A percentile compares a stretch with the other conserved stretches of the same genome.
These are phyloP conservation scores for Stagonosporopsis tanaceti DNA, from an alignment of 2,329 filamentous ascomycete species.

Conservation along the genomic window DNA sequence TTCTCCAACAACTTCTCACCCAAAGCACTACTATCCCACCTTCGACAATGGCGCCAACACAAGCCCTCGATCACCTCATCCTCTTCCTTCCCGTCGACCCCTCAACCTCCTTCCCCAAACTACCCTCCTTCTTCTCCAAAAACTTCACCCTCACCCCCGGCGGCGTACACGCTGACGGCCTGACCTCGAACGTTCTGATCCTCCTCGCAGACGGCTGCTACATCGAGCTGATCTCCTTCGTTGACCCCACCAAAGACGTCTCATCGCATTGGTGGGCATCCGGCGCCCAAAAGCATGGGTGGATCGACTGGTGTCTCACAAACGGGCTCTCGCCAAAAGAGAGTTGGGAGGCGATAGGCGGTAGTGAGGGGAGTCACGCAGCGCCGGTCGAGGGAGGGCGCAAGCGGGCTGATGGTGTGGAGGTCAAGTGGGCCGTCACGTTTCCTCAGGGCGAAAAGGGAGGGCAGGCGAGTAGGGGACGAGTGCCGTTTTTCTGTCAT, in stretches of 20 bases:
- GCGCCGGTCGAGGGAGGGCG: slow-evolving; percentile 63
- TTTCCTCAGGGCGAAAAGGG: slow-evolving; percentile 54
- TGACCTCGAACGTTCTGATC: slow-evolving; percentile 69
- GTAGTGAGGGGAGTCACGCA: slow-evolving; percentile 53
- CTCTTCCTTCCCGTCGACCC: slow-evolving; percentile 67
- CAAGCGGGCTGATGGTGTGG: slow-evolving; percentile 62
- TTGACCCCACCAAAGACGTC: slow-evolving; percentile 54
- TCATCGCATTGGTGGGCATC: slow-evolving; percentile 63
- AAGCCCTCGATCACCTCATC: slow-evolving; percentile 69
- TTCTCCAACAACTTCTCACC: neutral
- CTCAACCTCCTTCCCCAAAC: slow-evolving; percentile 49
- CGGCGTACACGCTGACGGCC: slow-evolving; percentile 67
- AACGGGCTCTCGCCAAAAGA: slow-evolving; percentile 7
- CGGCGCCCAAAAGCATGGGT: slow-evolving; percentile 60
- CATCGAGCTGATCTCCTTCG: slow-evolving; percentile 71
- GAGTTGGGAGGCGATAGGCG: slow-evolving; percentile 9
- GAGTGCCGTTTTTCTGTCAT: slow-evolving; percentile 67
- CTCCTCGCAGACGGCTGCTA: slow-evolving; percentile 70
- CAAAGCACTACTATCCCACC: neutral
- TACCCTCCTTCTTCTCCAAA: slow-evolving; percentile 59
- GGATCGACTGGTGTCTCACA: slow-evolving; percentile 66
- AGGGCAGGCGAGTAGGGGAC: slow-evolving; percentile 52
- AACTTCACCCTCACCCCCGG: slow-evolving; percentile 68
- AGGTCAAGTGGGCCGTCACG: slow-evolving; percentile 68
- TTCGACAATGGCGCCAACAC: neutral